Base-by-base conservation (phyloP, 371 early-diverging fungal genomes). In the Dinochytrium kinnereticum region DNA sequence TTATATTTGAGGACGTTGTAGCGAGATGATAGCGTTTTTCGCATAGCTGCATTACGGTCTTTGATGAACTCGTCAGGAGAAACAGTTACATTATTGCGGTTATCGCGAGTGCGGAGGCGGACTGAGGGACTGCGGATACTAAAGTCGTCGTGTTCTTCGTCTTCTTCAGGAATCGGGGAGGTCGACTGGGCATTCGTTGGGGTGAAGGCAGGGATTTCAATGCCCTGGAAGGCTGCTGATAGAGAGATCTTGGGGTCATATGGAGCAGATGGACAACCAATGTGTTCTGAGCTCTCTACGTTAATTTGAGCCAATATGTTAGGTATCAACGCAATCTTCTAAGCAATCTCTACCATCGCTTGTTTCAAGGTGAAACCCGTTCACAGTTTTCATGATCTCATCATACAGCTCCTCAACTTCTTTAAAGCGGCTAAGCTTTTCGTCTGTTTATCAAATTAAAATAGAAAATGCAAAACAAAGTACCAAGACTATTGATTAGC, bases 391-490 rank as follows among this genome's bases (percentile, higher is more conserved):
- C 82, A 84, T 86, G 64, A 86, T 84, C 73, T 84, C 86, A 24
- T 78, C 79, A 69, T 86, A 86, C 1, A 86, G 76, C 69, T 86
- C 86, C 70, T 84, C 84, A 24, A 86, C 82, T 64, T 86, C 84
- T 59, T 86, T 86, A 77, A 71, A 83, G 44, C 82, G 71, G 17
- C 78, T 70, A 0, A 86, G 75, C 50, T 82, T 81, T 49, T 81
- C 84, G 66, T 86, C 86, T 82, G 39, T 1, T n/a, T n/a, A n/a
- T n/a, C n/a, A n/a, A n/a, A n/a, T n/a, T n/a, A n/a, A n/a, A n/a
- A n/a, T n/a, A n/a, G n/a, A n/a, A n/a, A n/a, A n/a, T n/a, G n/a
- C n/a, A n/a, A n/a, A n/a, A n/a, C 36, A 40, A 64, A 49, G 44
- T 65, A 81, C 81, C 81, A 13, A 81, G 70, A 30, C 53, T 72